Conservation (phyloP, 108 stramenopile genomes). For the Nitzschia putrida region DNA sequence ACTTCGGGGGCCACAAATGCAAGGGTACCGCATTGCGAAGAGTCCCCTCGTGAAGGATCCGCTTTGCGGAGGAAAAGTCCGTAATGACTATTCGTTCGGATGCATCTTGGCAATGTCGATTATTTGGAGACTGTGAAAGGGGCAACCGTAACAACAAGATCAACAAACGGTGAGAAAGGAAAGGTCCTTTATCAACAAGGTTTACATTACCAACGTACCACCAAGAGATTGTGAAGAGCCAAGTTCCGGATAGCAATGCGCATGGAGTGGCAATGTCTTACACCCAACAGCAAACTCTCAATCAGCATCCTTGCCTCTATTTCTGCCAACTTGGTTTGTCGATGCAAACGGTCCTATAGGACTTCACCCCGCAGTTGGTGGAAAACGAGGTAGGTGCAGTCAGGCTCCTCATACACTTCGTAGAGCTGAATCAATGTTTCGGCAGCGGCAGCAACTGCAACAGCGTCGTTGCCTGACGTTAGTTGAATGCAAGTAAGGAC, state of each 20-base stretch:
- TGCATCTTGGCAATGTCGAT: slow-evolving; percentile 40
- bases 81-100: slow-evolving; percentile 83
- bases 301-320: slow-evolving; percentile 79
- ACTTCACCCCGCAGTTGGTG: slow-evolving; percentile 84
- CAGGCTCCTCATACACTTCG: slow-evolving; percentile 67
- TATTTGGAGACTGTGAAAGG: slow-evolving; percentile 36
- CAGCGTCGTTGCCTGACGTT: no score
- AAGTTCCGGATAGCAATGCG: slow-evolving; percentile 90
- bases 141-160: no score
- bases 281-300: slow-evolving; percentile 53
- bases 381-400: slow-evolving; percentile 63
- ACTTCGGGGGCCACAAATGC: slow-evolving; percentile 94
- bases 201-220: no score
- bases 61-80: slow-evolving; percentile 95
- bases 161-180: slow-evolving; percentile 15
- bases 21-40: slow-evolving; percentile 86
- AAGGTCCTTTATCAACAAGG: no score
- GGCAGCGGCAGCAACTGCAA: no score
- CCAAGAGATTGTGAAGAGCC: slow-evolving; percentile 82
- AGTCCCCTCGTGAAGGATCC: slow-evolving; percentile 46
- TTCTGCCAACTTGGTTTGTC: slow-evolving; percentile 76
- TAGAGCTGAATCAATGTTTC: no score
- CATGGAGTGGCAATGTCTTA: slow-evolving; percentile 67
- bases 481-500: slow-evolving; percentile 43
- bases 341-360: slow-evolving; percentile 84